phyloP scores from a whole-genome alignment of 306 rosid species.

The Corylus heterophylla region DNA sequence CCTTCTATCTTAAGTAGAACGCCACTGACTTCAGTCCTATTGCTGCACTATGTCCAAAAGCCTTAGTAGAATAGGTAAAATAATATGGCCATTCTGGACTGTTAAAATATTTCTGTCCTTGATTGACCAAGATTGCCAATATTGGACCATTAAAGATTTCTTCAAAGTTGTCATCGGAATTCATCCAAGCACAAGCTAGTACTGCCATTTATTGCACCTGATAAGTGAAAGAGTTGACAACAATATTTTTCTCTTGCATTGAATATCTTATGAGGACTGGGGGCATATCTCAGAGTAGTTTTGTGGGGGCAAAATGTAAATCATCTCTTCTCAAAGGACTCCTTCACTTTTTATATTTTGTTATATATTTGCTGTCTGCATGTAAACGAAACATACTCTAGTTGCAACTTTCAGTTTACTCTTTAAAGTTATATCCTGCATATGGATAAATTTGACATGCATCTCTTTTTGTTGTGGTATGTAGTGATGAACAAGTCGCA shows the following conservation, averaged over 20 bases:
- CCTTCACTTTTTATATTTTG: not conserved
- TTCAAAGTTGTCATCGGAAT: not conserved
- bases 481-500: conserved; percentile 78
- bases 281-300: not conserved
- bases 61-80: not conserved
- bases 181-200: not conserved
- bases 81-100: not conserved
- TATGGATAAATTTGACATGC: conserved; percentile 3
- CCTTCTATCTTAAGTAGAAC: not conserved
- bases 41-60: not conserved
- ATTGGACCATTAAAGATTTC: not conserved
- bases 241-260: not conserved
- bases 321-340: not conserved
- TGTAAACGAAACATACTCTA: not conserved
- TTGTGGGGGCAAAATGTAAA: not conserved
- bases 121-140: not conserved
- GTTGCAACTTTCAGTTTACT: conserved; percentile 2
- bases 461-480: conserved; percentile 11
- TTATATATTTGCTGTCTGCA: conserved; percentile 10
- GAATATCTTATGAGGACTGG: not conserved
- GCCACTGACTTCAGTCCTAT: not conserved
- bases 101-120: not conserved
- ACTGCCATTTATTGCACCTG: not conserved
- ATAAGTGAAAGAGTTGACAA: not conserved
- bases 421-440: not conserved